Base-by-base conservation (phyloP, 352 stramenopile species). In the Phytopythium vexans region DNA sequence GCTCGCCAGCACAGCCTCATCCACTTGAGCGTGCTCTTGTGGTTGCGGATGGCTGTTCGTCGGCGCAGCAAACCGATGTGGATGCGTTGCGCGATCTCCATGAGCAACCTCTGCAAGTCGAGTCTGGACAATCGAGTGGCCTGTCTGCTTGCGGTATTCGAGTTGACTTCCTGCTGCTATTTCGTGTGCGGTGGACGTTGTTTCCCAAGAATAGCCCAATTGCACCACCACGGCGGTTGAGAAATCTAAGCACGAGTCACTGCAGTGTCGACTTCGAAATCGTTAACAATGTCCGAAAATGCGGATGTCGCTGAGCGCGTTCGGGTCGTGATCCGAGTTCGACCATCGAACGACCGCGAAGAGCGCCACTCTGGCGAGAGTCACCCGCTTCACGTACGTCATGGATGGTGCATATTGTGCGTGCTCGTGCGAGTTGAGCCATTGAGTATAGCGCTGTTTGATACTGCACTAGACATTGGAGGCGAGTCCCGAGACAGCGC, bases 311-410 rank as follows among this genome's bases (percentile, higher is more conserved):
- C 65, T 35, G 84, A 92, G 59, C 68, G 79, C 12, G 76, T 92
- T 7, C 82, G 88, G 36, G 86, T 96, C 6, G 65, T 85, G 5
- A 73, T 96, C 21, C 83, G 88, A 41, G 83, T 95, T 32, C 83
- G 88, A 1, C 88, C 86, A 8, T 54, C 64, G 8, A 88, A 95
- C 51, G 68, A 82, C n/a, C 74, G 79, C n/a, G 83, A 93, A 32
- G 58, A 79, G 33, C 56, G 70, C 15, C 67, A 62, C 32, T 47
- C 49, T 2, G 35, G 31, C 15, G 32, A 54, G 21, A 56, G 44
- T 41, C 41, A 47, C n/a, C 52, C 3, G 14, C 54, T 72, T 4
- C 60, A 78, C 37, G 70, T 84, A 61, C 14, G n/a, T 32, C n/a
- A 15, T 49, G 7, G 8, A 38, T 36, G 31, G 21, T 50, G 1